Evolutionary conservation across 129 eudicot species (phyloP).

Genomic region (Calendula officinalis): DNA sequence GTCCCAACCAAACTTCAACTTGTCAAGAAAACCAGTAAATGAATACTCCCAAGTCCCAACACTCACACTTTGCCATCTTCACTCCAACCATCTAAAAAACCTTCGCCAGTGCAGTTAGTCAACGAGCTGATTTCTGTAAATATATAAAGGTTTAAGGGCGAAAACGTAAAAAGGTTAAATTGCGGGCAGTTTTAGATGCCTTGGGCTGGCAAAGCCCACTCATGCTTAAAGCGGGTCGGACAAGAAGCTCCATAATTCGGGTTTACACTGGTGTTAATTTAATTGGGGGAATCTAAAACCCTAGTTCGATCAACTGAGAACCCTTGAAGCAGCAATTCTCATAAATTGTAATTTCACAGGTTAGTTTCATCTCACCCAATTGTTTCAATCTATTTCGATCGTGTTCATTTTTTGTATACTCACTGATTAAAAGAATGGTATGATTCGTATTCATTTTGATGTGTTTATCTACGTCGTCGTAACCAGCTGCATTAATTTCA

Average conservation of each 20-base stretch:
- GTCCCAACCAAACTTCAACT: too few species aligned
- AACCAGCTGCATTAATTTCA: not conserved
- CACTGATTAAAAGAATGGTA: not conserved
- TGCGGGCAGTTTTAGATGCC: too few species aligned
- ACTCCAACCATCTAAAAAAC: too few species aligned
- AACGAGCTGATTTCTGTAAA: too few species aligned
- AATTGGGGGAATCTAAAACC: constrained; percentile 16
- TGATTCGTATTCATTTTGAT: not conserved
- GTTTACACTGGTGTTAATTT: too few species aligned
- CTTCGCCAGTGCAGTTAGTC: too few species aligned
- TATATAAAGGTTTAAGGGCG: too few species aligned
- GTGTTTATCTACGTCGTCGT: not conserved
- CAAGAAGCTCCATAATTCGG: not conserved
- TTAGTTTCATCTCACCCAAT: not conserved
- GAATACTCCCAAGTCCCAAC: too few species aligned
- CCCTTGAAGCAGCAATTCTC: constrained; percentile 2
- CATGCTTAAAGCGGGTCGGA: constrained; percentile 1
- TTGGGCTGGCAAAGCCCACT: constrained; percentile 8
- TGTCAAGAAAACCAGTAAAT: too few species aligned
- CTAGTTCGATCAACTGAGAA: not conserved
- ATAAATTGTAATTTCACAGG: not conserved
- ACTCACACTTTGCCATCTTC: too few species aligned
- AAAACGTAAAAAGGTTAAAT: too few species aligned
- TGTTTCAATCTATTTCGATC: not conserved
- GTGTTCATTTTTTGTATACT: not conserved